Conservation (phyloP, 2,329 filamentous ascomycete genomes). For the Malbranchea cinnamomea region DNA sequence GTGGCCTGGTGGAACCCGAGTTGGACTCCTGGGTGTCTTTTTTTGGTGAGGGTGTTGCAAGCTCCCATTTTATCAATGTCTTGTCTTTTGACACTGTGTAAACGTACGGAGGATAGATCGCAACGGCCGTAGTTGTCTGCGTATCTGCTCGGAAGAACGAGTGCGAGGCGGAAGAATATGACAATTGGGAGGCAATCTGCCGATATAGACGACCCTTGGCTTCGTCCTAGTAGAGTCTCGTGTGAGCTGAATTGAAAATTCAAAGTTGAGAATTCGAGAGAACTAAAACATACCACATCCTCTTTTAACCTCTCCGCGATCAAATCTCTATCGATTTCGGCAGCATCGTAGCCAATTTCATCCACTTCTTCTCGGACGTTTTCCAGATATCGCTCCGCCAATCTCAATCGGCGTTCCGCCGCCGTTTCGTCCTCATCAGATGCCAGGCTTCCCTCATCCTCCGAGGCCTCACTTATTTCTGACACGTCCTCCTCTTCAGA, state of each 20-base stretch:
- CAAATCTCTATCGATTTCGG: constrained; percentile 80
- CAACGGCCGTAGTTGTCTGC: constrained; percentile 62
- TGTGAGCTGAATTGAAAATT: constrained; percentile 3
- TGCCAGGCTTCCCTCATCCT: constrained; percentile 40
- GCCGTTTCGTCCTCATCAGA: constrained; percentile 68
- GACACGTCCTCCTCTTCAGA: constrained; percentile 48
- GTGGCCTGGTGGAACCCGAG: constrained; percentile 48
- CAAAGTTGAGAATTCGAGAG: constrained; percentile 1
- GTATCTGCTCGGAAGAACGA: constrained; percentile 68
- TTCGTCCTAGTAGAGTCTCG: constrained; percentile 43
- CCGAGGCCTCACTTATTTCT: constrained; percentile 27
- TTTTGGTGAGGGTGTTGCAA: constrained; percentile 37
- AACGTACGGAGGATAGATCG: constrained; percentile 61
- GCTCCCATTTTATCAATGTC: constrained; percentile 75
- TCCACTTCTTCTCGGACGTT: constrained; percentile 76
- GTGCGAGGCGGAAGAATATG: constrained; percentile 51
- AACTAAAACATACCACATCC: constrained; percentile 47
- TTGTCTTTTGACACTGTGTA: constrained; percentile 85
- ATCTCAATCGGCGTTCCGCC: constrained; percentile 67
- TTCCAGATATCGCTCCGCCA: constrained; percentile 86
- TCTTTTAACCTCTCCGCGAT: constrained; percentile 83
- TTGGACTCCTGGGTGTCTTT: constrained; percentile 40
- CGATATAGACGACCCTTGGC: constrained; percentile 81
- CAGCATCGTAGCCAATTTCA: constrained; percentile 79
- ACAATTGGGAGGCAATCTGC: constrained; percentile 57